Percentiles rank a stretch among this genome's conserved stretches.
These are phyloP conservation scores for Calonectria crousiana DNA, from an alignment of 2,329 filamentous ascomycete genomes.

Conservation along the genomic window DNA sequence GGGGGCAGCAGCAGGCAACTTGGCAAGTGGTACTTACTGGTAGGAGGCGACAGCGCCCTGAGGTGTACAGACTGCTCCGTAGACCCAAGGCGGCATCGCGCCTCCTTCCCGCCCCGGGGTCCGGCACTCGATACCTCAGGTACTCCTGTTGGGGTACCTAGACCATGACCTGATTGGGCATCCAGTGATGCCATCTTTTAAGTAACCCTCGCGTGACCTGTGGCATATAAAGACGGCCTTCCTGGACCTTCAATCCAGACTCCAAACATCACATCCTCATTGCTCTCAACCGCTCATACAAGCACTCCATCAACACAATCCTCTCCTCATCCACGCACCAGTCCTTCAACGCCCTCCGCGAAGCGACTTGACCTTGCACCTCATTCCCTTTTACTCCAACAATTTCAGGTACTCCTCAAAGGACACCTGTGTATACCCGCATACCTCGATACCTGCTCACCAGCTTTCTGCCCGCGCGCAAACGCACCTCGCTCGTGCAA, in stretches of 20 bases:
- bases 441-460: neutral
- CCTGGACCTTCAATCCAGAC: slow-evolving; percentile 18
- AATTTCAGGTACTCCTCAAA: slow-evolving; percentile 2
- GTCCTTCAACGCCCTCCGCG: neutral
- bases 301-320: slow-evolving; percentile 3
- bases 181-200: slow-evolving; percentile 42
- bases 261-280: slow-evolving; percentile 20
- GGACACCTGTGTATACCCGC: neutral
- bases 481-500: neutral
- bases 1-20: neutral
- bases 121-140: slow-evolving; percentile 23
- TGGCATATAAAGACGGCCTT: slow-evolving; percentile 43
- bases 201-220: slow-evolving; percentile 42
- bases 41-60: neutral
- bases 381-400: neutral
- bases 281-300: slow-evolving; percentile 5
- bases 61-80: neutral
- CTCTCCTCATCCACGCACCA: neutral
- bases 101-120: slow-evolving; percentile 22
- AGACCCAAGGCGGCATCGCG: slow-evolving; percentile 6
- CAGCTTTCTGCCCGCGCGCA: neutral
- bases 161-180: slow-evolving; percentile 45
- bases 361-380: slow-evolving; percentile 1
- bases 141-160: slow-evolving; percentile 23
- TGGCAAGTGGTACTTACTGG: neutral